A percentile compares a stretch with the other conserved stretches of the same genome.
Conservation (phyloP, 148 eudicot genomes). For the Suaeda aralocaspica region DNA sequence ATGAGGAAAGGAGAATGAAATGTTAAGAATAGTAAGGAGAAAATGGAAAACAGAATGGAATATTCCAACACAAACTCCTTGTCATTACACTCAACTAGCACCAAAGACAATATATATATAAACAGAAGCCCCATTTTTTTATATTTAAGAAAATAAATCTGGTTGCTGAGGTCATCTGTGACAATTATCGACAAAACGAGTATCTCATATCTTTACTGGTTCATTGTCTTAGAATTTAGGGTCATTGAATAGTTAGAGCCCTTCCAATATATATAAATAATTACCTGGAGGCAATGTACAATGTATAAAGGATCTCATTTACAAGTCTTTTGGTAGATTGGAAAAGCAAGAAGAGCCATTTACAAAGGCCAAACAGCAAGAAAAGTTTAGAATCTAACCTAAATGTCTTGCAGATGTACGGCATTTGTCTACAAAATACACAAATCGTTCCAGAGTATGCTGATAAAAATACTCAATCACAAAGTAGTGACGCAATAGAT, state of each 20-base stretch:
- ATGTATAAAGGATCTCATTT: conserved; percentile 18
- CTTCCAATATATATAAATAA: conserved; percentile 11
- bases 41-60: conserved; percentile 28
- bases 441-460: neutral
- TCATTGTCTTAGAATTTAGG: conserved; percentile 20
- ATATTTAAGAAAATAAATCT: neutral
- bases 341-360: conserved; percentile 39
- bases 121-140: neutral
- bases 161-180: neutral
- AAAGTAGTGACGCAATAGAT: neutral
- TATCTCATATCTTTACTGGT: conserved; percentile 13
- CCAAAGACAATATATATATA: conserved; percentile 24
- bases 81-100: conserved; percentile 25
- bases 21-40: conserved; percentile 12
- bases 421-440: conserved; percentile 13
- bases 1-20: conserved; percentile 17
- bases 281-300: conserved; percentile 14
- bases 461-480: conserved; percentile 11
- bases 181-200: conserved; percentile 4
- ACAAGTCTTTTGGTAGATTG: conserved; percentile 36
- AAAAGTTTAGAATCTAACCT: conserved; percentile 30
- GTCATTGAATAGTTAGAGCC: conserved; percentile 24
- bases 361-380: conserved; percentile 28
- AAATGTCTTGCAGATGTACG: conserved; percentile 31
- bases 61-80: conserved; percentile 28